Evolutionary conservation across 192 early-diverging fungal species (phyloP).

Genomic region (Jimgerdemannia flammicorona): DNA sequence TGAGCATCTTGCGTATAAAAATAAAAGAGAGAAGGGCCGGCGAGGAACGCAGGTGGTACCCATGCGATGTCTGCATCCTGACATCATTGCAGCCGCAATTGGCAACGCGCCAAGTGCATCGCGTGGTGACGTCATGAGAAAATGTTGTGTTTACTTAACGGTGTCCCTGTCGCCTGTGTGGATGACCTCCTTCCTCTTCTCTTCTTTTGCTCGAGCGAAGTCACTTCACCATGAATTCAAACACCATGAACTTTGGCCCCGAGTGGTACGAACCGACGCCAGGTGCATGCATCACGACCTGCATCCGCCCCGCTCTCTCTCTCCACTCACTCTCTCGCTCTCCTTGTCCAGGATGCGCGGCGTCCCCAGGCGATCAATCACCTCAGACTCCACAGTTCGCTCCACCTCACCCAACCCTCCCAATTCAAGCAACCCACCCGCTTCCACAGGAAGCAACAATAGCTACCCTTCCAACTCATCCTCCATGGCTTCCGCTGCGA

Average conservation of each 20-base stretch:
- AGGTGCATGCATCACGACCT: not conserved
- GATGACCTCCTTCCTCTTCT: not conserved
- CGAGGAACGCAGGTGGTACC: too few species aligned
- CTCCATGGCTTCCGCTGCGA: conserved; percentile 10
- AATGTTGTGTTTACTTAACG: too few species aligned
- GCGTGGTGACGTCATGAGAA: too few species aligned
- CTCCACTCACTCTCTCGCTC: not conserved
- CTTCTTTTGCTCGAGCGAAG: not conserved
- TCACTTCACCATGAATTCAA: conserved; percentile 21
- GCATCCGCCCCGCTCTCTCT: not conserved
- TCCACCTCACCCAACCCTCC: conserved; percentile 10
- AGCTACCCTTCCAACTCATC: not conserved
- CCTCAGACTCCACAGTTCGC: conserved; percentile 6
- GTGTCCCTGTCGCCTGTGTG: too few species aligned
- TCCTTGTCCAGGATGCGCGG: conserved; percentile 28
- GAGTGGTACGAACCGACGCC: conserved; percentile 54
- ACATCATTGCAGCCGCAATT: too few species aligned
- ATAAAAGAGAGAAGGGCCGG: too few species aligned
- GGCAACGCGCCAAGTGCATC: too few species aligned
- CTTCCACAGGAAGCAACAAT: not conserved
- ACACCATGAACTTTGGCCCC: conserved; percentile 79
- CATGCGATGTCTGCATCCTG: too few species aligned
- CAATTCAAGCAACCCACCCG: conserved; percentile 9
- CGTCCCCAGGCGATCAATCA: conserved; percentile 14
- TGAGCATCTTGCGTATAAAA: too few species aligned